These are phyloP conservation scores for Orbilia brochopaga DNA, from an alignment of 2,329 filamentous ascomycete genomes.

Conservation along the genomic window DNA sequence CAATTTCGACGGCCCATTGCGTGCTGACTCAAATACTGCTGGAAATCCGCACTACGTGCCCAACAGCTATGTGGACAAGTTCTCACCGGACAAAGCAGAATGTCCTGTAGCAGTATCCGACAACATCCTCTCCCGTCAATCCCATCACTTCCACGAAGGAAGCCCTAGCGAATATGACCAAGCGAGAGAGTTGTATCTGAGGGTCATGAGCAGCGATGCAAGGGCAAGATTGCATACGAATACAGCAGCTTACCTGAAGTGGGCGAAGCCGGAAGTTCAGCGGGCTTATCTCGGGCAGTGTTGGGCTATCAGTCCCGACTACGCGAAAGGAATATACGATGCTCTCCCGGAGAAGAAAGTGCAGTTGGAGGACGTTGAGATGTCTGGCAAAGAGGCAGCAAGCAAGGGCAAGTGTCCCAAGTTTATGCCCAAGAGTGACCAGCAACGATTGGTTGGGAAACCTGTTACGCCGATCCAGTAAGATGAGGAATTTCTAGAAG, in stretches of 20 bases:
- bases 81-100: slow-evolving; percentile 63
- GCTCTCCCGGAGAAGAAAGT: slow-evolving; percentile 61
- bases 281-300: slow-evolving; percentile 64
- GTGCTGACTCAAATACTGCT: slow-evolving; percentile 60
- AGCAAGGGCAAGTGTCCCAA: slow-evolving; percentile 61
- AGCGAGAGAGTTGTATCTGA: slow-evolving; percentile 61
- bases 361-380: slow-evolving; percentile 60
- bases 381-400: slow-evolving; percentile 60
- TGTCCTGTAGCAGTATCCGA: slow-evolving; percentile 62
- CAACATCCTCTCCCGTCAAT: slow-evolving; percentile 63
- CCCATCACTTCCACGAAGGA: slow-evolving; percentile 65
- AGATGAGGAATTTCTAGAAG: too few species aligned
- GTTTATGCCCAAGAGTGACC: slow-evolving; percentile 58
- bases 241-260: slow-evolving; percentile 61
- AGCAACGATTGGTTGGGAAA: slow-evolving; percentile 58
- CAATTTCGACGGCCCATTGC: slow-evolving; percentile 63
- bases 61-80: slow-evolving; percentile 64
- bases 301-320: slow-evolving; percentile 62
- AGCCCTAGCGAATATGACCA: slow-evolving; percentile 64
- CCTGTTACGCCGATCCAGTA: too few species aligned
- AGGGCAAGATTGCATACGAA: slow-evolving; percentile 62
- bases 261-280: slow-evolving; percentile 61
- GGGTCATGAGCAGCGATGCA: slow-evolving; percentile 61
- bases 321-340: slow-evolving; percentile 62
- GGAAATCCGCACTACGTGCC: slow-evolving; percentile 64